Evolutionary conservation across 192 early-diverging fungal genomes (phyloP), one percentile per base, ranked within the genome.

Genomic region (Gryganskiella cystojenkinii): DNA sequence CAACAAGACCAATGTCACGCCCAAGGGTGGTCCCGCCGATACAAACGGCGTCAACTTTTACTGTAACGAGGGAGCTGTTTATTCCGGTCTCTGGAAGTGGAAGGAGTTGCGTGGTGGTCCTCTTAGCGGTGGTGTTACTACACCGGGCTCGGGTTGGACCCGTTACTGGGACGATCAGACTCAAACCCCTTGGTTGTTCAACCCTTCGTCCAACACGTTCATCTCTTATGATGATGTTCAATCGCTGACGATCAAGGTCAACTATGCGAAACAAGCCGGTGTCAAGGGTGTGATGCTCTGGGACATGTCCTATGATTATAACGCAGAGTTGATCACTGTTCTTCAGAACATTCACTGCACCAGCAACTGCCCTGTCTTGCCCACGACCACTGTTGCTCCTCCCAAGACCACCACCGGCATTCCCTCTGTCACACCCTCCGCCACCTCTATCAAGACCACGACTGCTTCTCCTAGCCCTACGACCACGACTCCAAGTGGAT

Each of bases 191-290:
- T 93, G 90, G 90, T 63, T 95, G 53, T 93, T 85, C 50, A 88
- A 88, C 51, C 80, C 85, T 11, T 67, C 81, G 9, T 83, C 81
- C 64, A 87, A 89, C 40, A 82, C 85, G 8, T 95, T 89, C 58
- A 85, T 95, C 40, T 91, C 92, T 11, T 95, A 94, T 67, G 93
- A 95, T 61, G 93, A 95, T 64, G 81, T 85, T n/a, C 68, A 82
- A 34, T 92, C 91, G 3, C 35, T 94, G 7, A 70, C 74, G 6
- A 65, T 80, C 50, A 95, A 95, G 68, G 85, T 91, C 10, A 81
- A 86, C 3, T 82, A 84, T 74, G 88, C 86, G 20, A 65, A 74
- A 19, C 60, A 62, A 0, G 79, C 83, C 42, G 75, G 67, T 8
- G 72, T 95, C 43, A 85, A 82, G 55, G 92, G 92, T 60, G 83